phyloP scores from a whole-genome alignment of 345 rosid genomes.

The Odontarrhena argentea region DNA sequence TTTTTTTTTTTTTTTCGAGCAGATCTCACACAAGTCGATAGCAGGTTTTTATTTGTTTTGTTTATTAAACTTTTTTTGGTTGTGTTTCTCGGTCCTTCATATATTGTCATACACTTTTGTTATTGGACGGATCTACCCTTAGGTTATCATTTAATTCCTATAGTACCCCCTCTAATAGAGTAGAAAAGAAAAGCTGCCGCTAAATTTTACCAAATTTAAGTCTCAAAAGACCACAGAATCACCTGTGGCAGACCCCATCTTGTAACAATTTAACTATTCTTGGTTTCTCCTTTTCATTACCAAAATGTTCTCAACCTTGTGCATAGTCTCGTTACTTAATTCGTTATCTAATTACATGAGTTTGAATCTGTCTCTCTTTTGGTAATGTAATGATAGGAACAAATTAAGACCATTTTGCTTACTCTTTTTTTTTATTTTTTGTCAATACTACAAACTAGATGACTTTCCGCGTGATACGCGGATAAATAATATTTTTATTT shows the following conservation, averaged over 20 bases:
- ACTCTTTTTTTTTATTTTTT: no score
- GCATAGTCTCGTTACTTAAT: no score
- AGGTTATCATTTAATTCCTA: constrained; percentile 17
- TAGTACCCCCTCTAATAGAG: constrained; percentile 18
- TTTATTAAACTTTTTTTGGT: constrained; percentile 47
- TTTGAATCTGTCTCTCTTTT: no score
- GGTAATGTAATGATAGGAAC: no score
- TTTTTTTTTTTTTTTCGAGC: constrained; percentile 37
- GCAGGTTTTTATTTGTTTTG: constrained; percentile 53
- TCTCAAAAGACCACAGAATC: background rate
- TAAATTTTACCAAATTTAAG: constrained; percentile 39
- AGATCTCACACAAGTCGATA: constrained; percentile 80
- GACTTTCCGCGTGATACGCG: no score
- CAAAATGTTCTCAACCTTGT: no score
- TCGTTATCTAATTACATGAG: no score
- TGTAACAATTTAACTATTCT: background rate
- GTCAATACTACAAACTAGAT: no score
- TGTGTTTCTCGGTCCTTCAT: constrained; percentile 58
- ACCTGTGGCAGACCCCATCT: constrained; percentile 12
- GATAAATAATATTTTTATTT: no score
- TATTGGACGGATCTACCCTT: constrained; percentile 45
- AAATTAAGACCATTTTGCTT: no score
- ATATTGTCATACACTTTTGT: constrained; percentile 48
- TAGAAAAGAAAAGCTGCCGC: constrained; percentile 50
- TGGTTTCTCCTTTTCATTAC: no score